Base-by-base conservation (phyloP, 345 rosid species). In the Brassica juncea region DNA sequence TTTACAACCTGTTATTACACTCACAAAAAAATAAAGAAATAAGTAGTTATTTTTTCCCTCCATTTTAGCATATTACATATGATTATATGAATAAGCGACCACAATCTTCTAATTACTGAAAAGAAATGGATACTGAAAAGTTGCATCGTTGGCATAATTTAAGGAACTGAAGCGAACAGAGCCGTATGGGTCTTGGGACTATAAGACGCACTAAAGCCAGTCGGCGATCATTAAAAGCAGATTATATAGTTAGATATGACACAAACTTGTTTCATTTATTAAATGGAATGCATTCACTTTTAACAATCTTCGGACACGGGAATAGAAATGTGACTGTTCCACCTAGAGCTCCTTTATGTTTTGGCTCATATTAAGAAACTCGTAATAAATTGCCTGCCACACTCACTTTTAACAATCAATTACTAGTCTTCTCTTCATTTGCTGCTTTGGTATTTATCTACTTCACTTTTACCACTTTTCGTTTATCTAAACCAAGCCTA, bases 101-200 rank as follows among this genome's bases (percentile, higher is more conserved):
- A 19, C 19, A 19, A 34, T 16, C 28, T 32, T 15, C 14, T 8
- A 15, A 12, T 64, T 2, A 32, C 21, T n/a, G 1, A 6, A 30
- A 28, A 30, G 2, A 9, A 25, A 30, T 1, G 0, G 10, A 3
- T 6, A 7, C 44, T n/a, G n/a, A n/a, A 32, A 8, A 16, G 19
- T 15, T 64, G 47, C 7, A 70, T 35, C 32, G 76, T 70, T 49
- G 59, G 47, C 44, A 28, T 63, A 54, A 71, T 71, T 54, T 25
- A 71, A 71, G 66, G 60, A 71, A 64, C 1, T 77, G 66, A 19
- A 61, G 21, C 28, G 54, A 61, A 34, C 37, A 47, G 15, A 62
- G 75, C 80, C 75, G 55, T 55, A 49, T 77, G 9, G 61, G 61
- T 58, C 82, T 78, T 15, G 82, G 82, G 77, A 79, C 82, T 79